Percentiles rank a stretch among this genome's conserved stretches.
These are phyloP conservation scores for Amanita pallidorosea DNA, from an alignment of 768 basidiomycete genomes.

Conservation along the genomic window DNA sequence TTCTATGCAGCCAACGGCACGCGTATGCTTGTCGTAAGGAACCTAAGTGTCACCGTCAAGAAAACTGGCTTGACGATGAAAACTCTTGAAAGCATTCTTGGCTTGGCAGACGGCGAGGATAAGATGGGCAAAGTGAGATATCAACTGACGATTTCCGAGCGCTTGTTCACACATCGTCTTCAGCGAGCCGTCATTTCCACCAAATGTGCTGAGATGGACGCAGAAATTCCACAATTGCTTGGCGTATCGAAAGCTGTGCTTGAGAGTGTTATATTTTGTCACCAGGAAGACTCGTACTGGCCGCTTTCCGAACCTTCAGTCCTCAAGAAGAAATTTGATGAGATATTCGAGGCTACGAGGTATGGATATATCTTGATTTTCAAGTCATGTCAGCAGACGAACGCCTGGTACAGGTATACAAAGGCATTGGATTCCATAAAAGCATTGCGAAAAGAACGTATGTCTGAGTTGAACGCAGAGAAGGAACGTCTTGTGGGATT, in stretches of 20 bases:
- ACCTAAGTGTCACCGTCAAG: slow-evolving; percentile 87
- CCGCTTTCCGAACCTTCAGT: slow-evolving; percentile 84
- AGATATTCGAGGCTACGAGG: slow-evolving; percentile 98
- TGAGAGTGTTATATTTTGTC: slow-evolving; percentile 99
- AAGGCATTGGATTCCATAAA: slow-evolving; percentile 95
- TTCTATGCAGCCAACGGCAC: slow-evolving; percentile 86
- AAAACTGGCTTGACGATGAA: slow-evolving; percentile 95
- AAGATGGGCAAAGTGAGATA: slow-evolving; percentile 62
- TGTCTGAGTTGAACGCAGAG: slow-evolving; percentile 87
- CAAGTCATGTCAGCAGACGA: not conserved
- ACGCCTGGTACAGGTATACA: slow-evolving; percentile 58
- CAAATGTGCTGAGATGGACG: slow-evolving; percentile 94
- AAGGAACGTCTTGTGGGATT: slow-evolving; percentile 76
- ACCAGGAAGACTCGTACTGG: slow-evolving; percentile 99
- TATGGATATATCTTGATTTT: slow-evolving; percentile 20
- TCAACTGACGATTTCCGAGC: not conserved
- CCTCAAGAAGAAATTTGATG: slow-evolving; percentile 98
- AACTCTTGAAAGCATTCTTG: slow-evolving; percentile 87
- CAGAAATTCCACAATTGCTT: slow-evolving; percentile 84
- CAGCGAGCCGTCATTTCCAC: slow-evolving; percentile 89
- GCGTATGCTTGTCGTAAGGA: slow-evolving; percentile 84
- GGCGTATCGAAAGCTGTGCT: slow-evolving; percentile 98
- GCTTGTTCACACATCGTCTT: not conserved
- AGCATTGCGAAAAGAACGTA: slow-evolving; percentile 77
- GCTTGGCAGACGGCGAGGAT: slow-evolving; percentile 57